Evolutionary conservation across 768 basidiomycete species (phyloP).

Genomic region (Podaxis carcinomalis): DNA sequence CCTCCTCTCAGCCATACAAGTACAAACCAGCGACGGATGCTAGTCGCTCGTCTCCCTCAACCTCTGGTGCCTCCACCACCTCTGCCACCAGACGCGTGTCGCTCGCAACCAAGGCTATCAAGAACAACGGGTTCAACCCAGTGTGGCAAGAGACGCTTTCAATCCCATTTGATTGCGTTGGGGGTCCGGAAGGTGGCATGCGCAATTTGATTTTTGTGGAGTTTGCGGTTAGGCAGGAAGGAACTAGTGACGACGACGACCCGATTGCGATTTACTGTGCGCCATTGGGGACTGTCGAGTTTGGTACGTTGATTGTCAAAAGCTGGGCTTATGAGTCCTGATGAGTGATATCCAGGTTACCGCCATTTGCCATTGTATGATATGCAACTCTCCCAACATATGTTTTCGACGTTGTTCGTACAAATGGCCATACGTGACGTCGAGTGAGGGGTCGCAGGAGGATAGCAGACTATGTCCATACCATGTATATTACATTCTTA

Average conservation of each 20-base stretch:
- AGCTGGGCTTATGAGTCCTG: not conserved
- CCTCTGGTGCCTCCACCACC: conserved; percentile 20
- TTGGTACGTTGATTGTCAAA: conserved; percentile 42
- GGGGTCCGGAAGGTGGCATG: conserved; percentile 55
- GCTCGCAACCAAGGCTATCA: conserved; percentile 57
- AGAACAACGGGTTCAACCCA: conserved; percentile 93
- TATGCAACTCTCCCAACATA: conserved; percentile 76
- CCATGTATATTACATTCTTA: too few species aligned
- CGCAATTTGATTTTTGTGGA: conserved; percentile 79
- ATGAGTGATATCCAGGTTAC: conserved; percentile 54
- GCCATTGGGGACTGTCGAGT: conserved; percentile 65
- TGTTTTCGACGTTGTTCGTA: conserved; percentile 94
- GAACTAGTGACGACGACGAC: conserved; percentile 52
- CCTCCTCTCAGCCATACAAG: conserved; percentile 4
- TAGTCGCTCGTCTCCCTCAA: conserved; percentile 13
- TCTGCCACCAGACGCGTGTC: conserved; percentile 41
- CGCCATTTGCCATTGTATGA: conserved; percentile 91
- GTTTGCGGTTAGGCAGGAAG: conserved; percentile 70
- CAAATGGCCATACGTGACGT: conserved; percentile 44
- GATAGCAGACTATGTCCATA: not conserved
- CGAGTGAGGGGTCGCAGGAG: not conserved
- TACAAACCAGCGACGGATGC: conserved; percentile 15
- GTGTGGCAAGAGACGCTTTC: conserved; percentile 70
- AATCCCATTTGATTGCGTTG: conserved; percentile 73
- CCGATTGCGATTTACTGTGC: conserved; percentile 73